Evolutionary conservation across 352 stramenopile genomes (phyloP).

Genomic region (Phytophthora palmivora): DNA sequence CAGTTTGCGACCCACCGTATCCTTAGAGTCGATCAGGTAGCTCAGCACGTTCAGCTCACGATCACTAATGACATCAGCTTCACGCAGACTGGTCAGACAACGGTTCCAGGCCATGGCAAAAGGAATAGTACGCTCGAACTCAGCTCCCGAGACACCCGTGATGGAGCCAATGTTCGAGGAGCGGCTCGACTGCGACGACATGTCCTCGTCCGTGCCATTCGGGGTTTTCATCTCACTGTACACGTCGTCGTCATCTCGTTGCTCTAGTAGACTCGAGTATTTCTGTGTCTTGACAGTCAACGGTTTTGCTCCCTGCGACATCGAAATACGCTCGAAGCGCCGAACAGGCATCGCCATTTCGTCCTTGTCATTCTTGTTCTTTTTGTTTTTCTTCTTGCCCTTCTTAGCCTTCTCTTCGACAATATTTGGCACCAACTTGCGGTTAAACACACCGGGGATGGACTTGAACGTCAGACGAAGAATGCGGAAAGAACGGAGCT

Average conservation of each 20-base stretch:
- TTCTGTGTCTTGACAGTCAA: conserved; percentile 86
- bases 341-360: conserved; percentile 71
- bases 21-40: conserved; percentile 86
- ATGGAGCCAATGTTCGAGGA: conserved; percentile 75
- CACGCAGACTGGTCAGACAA: conserved; percentile 72
- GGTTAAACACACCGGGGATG: conserved; percentile 86
- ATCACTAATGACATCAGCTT: conserved; percentile 82
- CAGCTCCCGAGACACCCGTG: conserved; percentile 74
- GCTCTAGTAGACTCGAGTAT: conserved; percentile 77
- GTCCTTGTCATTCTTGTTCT: conserved; percentile 57
- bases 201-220: conserved; percentile 70
- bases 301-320: conserved; percentile 77
- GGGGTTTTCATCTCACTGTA: conserved; percentile 72
- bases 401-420: conserved; percentile 81
- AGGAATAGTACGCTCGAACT: conserved; percentile 85
- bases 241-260: conserved; percentile 57
- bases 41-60: conserved; percentile 85
- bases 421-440: conserved; percentile 86
- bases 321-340: conserved; percentile 84
- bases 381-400: conserved; percentile 59
- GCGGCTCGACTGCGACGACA: conserved; percentile 51
- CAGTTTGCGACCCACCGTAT: conserved; percentile 66
- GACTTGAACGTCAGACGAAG: conserved; percentile 86
- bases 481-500: conserved; percentile 86
- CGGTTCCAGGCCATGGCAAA: conserved; percentile 90